Evolutionary conservation across 805 yeast species (phyloP).

Genomic region (Tetrapisispora taiwanensis): DNA sequence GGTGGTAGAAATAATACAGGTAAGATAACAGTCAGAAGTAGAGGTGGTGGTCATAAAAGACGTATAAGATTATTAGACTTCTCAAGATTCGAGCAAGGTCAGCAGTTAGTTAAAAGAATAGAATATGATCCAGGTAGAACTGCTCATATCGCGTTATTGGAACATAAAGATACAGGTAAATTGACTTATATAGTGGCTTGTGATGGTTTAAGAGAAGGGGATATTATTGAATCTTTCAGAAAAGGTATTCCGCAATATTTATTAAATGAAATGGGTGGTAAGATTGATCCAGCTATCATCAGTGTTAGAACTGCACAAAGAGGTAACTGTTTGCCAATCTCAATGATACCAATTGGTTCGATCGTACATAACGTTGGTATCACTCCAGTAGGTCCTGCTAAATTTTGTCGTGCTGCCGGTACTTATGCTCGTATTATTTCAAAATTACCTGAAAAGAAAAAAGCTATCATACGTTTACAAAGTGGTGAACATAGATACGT

Average conservation of each 20-base stretch:
- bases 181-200: conserved; percentile 80
- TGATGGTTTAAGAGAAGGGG: conserved; percentile 90
- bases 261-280: conserved; percentile 79
- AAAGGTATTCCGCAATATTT: conserved; percentile 73
- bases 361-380: conserved; percentile 82
- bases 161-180: conserved; percentile 50
- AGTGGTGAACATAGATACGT: conserved; percentile 93
- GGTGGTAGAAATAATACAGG: conserved; percentile 91
- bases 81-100: conserved; percentile 55
- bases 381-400: conserved; percentile 66
- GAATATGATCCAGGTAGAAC: conserved; percentile 95
- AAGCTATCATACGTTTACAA: conserved; percentile 72
- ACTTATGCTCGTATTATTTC: conserved; percentile 81
- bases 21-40: conserved; percentile 79
- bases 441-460: conserved; percentile 57
- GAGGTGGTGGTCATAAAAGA: conserved; percentile 95
- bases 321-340: conserved; percentile 90
- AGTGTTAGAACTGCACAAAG: conserved; percentile 79
- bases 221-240: conserved; percentile 79
- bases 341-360: conserved; percentile 91
- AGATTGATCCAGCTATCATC: conserved; percentile 81
- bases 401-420: conserved; percentile 90
- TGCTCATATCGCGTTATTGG: conserved; percentile 80
- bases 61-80: conserved; percentile 79
- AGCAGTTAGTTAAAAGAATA: conserved; percentile 71